Evolutionary conservation across 768 basidiomycete genomes (phyloP), one percentile per base, ranked within the genome.

Genomic region (Sistotremastrum suecicum): DNA sequence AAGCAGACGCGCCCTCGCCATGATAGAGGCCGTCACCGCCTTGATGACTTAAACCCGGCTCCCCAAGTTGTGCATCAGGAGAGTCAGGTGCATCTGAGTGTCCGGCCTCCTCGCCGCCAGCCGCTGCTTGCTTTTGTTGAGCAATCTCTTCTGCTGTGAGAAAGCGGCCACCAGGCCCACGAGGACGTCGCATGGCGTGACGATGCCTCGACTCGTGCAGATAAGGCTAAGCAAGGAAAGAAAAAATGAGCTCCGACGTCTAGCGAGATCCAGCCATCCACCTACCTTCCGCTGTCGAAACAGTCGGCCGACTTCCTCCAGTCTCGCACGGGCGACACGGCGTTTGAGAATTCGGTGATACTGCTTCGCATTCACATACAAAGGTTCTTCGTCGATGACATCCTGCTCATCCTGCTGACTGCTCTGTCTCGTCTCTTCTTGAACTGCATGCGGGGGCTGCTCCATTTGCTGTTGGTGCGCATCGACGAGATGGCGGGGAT

Each of bases 331-430:
- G 4, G 94, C 91, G 53, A 86, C 76, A 46, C 95, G 75, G 51
- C 95, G 75, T 69, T 98, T 97, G 63, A 99, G 76, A 56, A 99
- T 98, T 59, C 95, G 86, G 56, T 92, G 90, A 62, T 98, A 99
- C 65, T 99, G 95, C 60, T 99, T 99, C 49, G 95, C 94, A 56
- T 99, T 99, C 48, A 99, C 95, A 66, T 97, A 97, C 54, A 99
- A 80, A 30, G 95, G 94, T 61, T 99, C 94, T 52, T 97, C 91
- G 65, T 97, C 92, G 55, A 87, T 71, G 48, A 20, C 20, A 20
- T 20, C 20, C 20, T 20, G 20, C 20, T 20, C 20, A 20, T 49
- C 55, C 4, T 49, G 55, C 37, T 41, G 50, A 1, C 37, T 49
- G 10, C 50, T 51, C 5, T 33, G 7, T 12, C 10, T 34, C 6